phyloP scores from a whole-genome alignment of 108 stramenopile genomes.

The Skeletonema potamos region DNA sequence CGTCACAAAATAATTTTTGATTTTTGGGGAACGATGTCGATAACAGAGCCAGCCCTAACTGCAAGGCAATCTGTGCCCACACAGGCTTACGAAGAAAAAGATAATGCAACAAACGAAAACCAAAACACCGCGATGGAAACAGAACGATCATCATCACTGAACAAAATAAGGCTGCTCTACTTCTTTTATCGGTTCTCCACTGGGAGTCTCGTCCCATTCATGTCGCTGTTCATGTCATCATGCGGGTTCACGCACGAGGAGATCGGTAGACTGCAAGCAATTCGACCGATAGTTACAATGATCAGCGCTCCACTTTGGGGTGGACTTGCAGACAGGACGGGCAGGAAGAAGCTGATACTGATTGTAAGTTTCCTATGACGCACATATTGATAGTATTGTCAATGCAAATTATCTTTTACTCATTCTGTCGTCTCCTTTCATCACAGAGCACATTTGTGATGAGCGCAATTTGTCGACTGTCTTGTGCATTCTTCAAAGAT shows the following conservation, averaged over 20 bases:
- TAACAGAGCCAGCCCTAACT: background rate
- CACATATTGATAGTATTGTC: no score
- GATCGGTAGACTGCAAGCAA: conserved; percentile 40
- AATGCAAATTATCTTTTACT: background rate
- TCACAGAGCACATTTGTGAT: conserved; percentile 17
- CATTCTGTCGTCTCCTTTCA: background rate
- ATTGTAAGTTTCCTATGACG: conserved; percentile 17
- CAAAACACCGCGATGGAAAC: background rate
- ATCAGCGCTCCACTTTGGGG: conserved; percentile 37
- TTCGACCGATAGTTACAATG: conserved; percentile 36
- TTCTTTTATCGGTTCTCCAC: conserved; percentile 42
- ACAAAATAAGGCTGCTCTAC: conserved; percentile 27
- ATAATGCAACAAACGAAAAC: no score
- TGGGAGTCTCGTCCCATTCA: conserved; percentile 30
- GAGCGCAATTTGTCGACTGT: conserved; percentile 24
- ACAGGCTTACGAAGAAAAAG: background rate
- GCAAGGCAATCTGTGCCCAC: background rate
- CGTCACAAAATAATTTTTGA: no score
- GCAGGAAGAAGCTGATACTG: conserved; percentile 25
- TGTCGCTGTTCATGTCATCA: conserved; percentile 41
- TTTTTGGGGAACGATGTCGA: background rate
- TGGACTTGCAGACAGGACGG: conserved; percentile 23
- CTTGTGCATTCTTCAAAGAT: conserved; percentile 4
- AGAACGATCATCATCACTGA: background rate
- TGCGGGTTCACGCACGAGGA: conserved; percentile 13